Conservation (phyloP, 768 basidiomycete genomes). For the Pisolithus tinctorius region DNA sequence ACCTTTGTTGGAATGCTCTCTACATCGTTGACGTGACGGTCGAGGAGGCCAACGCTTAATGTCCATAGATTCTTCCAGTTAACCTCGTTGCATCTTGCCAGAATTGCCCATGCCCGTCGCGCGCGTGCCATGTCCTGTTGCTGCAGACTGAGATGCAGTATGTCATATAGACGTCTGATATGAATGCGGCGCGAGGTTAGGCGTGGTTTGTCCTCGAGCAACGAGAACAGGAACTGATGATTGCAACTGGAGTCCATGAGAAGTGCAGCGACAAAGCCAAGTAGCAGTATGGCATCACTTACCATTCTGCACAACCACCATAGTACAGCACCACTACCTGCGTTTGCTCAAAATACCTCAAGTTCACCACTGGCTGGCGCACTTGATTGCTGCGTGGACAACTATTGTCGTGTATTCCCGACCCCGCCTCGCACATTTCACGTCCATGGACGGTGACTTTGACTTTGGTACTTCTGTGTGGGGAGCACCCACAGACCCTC, state of each 20-base stretch:
- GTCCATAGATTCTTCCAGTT: slow-evolving; percentile 70
- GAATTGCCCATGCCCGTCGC: slow-evolving; percentile 63
- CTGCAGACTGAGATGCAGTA: slow-evolving; percentile 66
- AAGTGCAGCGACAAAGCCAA: not conserved
- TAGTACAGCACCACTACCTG: not conserved
- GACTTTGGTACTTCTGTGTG: slow-evolving; percentile 70
- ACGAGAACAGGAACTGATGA: slow-evolving; percentile 57
- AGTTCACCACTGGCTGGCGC: not conserved
- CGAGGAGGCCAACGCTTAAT: slow-evolving; percentile 53
- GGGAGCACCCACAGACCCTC: slow-evolving; percentile 41
- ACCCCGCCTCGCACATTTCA: slow-evolving; percentile 1
- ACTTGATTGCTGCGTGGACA: not conserved
- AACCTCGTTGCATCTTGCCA: slow-evolving; percentile 72
- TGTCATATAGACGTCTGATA: slow-evolving; percentile 66
- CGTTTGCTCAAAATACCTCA: not conserved
- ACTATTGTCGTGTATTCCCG: not conserved
- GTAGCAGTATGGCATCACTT: not conserved
- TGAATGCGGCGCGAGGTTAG: slow-evolving; percentile 60
- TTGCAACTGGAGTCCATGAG: slow-evolving; percentile 17
- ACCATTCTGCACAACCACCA: not conserved
- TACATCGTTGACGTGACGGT: slow-evolving; percentile 23
- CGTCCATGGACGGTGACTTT: slow-evolving; percentile 68
- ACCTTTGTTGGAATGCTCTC: slow-evolving; percentile 32
- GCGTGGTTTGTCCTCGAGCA: slow-evolving; percentile 42
- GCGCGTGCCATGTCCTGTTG: slow-evolving; percentile 60